phyloP scores from a whole-genome alignment of 176 grass and related monocot genomes.

The Zoysia pacifica region DNA sequence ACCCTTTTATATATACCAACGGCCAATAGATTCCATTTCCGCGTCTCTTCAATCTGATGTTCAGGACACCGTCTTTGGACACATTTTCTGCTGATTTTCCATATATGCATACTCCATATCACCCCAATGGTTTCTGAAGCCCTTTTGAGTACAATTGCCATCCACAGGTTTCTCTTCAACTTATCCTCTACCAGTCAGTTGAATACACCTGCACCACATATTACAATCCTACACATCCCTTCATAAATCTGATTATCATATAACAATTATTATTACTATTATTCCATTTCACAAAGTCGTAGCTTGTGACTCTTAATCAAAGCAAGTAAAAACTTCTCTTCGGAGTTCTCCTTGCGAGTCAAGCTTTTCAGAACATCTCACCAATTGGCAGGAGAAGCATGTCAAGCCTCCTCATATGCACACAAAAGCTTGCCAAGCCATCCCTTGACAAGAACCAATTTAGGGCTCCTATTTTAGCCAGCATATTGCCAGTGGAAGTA shows the following conservation, averaged over 20 bases:
- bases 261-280: neutral
- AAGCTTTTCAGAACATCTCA: neutral
- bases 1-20: conserved; percentile 11
- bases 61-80: conserved; percentile 1
- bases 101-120: neutral
- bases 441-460: neutral
- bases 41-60: conserved; percentile 10
- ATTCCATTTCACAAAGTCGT: neutral
- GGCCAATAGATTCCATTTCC: conserved; percentile 30
- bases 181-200: conserved; percentile 24
- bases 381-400: neutral
- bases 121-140: conserved; percentile 10
- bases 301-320: neutral
- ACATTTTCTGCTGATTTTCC: conserved; percentile 9
- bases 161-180: conserved; percentile 11
- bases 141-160: conserved; percentile 19
- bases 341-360: neutral
- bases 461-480: neutral
- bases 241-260: neutral
- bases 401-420: neutral
- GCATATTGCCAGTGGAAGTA: neutral
- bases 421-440: neutral
- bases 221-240: conserved; percentile 2
- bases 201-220: conserved; percentile 36
- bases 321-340: neutral